Base-by-base conservation (phyloP, 1,284 basidiomycete genomes). In the Gomphus sp. region DNA sequence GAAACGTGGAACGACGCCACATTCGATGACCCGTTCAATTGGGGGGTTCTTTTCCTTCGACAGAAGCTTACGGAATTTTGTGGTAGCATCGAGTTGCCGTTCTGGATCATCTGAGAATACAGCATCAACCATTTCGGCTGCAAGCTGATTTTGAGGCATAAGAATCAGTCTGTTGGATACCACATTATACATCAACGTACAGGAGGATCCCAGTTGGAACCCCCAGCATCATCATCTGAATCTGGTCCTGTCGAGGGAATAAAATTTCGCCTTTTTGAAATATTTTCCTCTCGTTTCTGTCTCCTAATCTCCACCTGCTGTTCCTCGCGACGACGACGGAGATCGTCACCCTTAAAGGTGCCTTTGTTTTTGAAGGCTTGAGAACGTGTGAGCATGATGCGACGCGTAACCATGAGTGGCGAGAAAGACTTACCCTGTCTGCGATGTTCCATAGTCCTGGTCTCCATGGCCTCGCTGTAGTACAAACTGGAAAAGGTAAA, bases 1-100 rank as follows among this genome's bases (percentile, higher is more conserved):
- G 67, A 99, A 99, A 62, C 96, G 91, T 61, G 93, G 91, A 41
- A 99, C 93, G 56, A 99, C 96, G 62, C 93, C 91, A 73, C 94
- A 97, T 68, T 94, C 92, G 72, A 99, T 99, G 66, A 99, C 97
- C 69, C 88, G 87, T 74, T 99, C 97, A 72, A 99, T 99, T n/a
- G 96, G 96, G 43, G 96, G 96, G 73, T 98, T 99, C 80, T 95
- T 96, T 79, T 99, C 96, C 80, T 99, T 99, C 66, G 96, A 98
- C 61, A 99, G 84, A 51, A 97, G 80, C 72, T 99, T 99, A 70
- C 97, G 87, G 82, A 99, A 99, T 77, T 93, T 97, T 68, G 87
- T 90, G 31, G 95, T 98, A 66, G 94, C 89, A 72, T 98, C 94
- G 62, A 98, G 80, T 74, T 98, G 95, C 66, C 85, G 86, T 64